Evolutionary conservation across 2,329 filamentous ascomycete genomes (phyloP).

Genomic region (Thelonectria discophora): DNA sequence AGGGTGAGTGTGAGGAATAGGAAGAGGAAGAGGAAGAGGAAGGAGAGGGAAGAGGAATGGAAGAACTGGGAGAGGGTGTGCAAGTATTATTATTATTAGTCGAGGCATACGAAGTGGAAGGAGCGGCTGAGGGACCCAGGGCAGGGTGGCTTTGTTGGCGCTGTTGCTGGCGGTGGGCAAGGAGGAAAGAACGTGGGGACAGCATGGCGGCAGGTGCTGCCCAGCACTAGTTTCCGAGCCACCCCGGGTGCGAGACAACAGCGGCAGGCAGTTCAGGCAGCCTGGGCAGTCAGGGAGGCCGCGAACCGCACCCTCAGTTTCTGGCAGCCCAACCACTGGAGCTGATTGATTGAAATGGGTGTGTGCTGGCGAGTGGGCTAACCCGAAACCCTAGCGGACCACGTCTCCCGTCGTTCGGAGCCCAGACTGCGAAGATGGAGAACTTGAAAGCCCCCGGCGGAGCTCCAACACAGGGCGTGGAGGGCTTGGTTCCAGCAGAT

Average conservation of each 20-base stretch:
- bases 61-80: slow-evolving; percentile 28
- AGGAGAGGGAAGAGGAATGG: slow-evolving; percentile 29
- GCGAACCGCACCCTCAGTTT: too few species aligned
- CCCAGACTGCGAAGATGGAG: background rate
- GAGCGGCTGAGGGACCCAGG: slow-evolving; percentile 28
- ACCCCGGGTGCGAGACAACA: slow-evolving; percentile 34
- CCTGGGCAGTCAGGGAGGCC: background rate
- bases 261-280: slow-evolving; percentile 31
- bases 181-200: slow-evolving; percentile 43
- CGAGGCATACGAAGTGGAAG: slow-evolving; percentile 16
- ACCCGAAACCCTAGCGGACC: slow-evolving; percentile 12
- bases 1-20: slow-evolving; percentile 12
- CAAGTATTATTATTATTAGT: slow-evolving; percentile 30
- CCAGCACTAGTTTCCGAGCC: slow-evolving; percentile 29
- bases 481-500: slow-evolving; percentile 20
- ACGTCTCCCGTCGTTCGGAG: slow-evolving; percentile 31
- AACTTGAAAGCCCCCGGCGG: background rate
- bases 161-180: slow-evolving; percentile 37
- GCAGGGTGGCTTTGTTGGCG: slow-evolving; percentile 21
- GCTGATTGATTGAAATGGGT: background rate
- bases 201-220: slow-evolving; percentile 38
- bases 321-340: background rate
- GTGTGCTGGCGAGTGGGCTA: slow-evolving; percentile 30
- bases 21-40: slow-evolving; percentile 25
- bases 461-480: slow-evolving; percentile 23